Conservation (phyloP, 345 rosid genomes). For the Dipteronia dyeriana region DNA sequence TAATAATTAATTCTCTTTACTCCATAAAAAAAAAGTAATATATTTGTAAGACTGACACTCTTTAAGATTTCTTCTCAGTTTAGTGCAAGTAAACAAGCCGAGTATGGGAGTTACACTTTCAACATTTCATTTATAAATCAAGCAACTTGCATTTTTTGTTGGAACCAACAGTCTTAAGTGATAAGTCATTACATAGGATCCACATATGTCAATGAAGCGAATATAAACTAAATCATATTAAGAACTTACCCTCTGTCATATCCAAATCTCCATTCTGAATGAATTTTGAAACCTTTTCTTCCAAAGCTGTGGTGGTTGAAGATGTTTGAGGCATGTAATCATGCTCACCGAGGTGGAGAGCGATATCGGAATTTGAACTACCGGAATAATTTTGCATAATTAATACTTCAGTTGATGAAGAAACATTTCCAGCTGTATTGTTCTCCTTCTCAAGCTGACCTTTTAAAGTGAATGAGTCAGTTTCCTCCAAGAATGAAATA, state of each 20-base stretch:
- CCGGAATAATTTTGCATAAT: conserved; percentile 20
- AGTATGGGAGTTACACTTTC: background rate
- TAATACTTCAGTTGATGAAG: conserved; percentile 2
- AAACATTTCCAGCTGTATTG: conserved; percentile 23
- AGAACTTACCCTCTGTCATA: conserved; percentile 51
- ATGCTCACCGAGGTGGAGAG: conserved; percentile 24
- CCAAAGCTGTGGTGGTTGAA: conserved; percentile 40
- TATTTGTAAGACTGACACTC: background rate
- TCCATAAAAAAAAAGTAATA: background rate
- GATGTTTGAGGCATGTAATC: conserved; percentile 25
- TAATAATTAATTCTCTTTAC: background rate
- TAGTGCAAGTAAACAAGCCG: background rate
- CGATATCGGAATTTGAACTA: conserved; percentile 18
- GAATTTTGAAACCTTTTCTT: conserved; percentile 62
- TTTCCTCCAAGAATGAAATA: conserved; percentile 17
- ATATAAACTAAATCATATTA: background rate
- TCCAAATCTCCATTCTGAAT: conserved; percentile 73
- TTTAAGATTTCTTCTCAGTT: background rate
- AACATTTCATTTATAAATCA: background rate
- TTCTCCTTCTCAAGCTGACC: conserved; percentile 32
- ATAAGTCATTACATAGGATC: background rate
- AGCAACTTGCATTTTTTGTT: background rate
- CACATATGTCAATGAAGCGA: background rate
- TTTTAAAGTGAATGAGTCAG: conserved; percentile 9
- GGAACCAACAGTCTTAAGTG: background rate